phyloP scores from a whole-genome alignment of 2,329 filamentous ascomycete genomes.

The Dendrostoma leiphaemia region DNA sequence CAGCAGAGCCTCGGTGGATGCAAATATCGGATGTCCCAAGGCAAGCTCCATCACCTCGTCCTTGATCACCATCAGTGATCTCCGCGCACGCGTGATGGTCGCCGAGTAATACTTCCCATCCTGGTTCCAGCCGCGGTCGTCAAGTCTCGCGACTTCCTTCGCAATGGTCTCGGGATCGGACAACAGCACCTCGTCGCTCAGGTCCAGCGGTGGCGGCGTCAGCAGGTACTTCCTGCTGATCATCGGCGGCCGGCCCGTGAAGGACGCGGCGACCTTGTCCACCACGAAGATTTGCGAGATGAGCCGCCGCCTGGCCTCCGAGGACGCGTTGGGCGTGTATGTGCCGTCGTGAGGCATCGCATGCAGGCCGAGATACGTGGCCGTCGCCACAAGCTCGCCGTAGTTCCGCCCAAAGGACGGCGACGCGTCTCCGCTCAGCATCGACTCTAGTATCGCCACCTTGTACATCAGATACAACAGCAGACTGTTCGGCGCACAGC shows the following conservation, averaged over 20 bases:
- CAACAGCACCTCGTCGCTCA: conserved; percentile 48
- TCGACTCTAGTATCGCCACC: conserved; percentile 33
- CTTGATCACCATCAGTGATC: conserved; percentile 46
- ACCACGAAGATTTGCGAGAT: conserved; percentile 36
- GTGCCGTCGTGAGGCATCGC: conserved; percentile 22
- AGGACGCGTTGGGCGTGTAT: conserved; percentile 32
- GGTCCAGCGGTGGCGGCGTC: conserved; percentile 52
- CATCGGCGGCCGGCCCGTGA: conserved; percentile 53
- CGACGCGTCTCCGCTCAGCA: conserved; percentile 39
- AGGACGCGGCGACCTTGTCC: conserved; percentile 51
- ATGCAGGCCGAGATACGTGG: conserved; percentile 36
- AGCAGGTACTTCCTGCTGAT: conserved; percentile 51
- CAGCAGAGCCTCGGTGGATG: conserved; percentile 34
- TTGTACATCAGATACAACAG: conserved; percentile 36
- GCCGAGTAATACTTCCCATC: conserved; percentile 39
- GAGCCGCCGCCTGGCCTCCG: conserved; percentile 34
- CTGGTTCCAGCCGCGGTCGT: conserved; percentile 52
- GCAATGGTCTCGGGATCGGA: conserved; percentile 40
- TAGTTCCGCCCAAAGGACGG: conserved; percentile 31
- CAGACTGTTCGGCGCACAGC: conserved; percentile 33
- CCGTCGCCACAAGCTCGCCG: conserved; percentile 34
- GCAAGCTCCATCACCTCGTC: conserved; percentile 61
- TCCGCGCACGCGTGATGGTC: conserved; percentile 45
- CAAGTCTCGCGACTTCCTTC: conserved; percentile 37
- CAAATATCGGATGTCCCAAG: conserved; percentile 37